phyloP scores from a whole-genome alignment of 148 eudicot genomes.

The Rhododendron vialii region DNA sequence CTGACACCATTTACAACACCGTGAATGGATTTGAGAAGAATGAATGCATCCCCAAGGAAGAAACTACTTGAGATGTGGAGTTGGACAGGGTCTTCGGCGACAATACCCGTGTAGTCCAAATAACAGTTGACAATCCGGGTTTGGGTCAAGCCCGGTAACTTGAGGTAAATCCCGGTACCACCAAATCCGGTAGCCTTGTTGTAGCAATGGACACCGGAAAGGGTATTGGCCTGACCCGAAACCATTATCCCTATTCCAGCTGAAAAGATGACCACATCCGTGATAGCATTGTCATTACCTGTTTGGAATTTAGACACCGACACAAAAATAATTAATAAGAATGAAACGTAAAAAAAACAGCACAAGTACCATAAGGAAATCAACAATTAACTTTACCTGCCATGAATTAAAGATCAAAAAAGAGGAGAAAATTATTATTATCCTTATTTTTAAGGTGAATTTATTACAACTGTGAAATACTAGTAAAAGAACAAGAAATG shows the following conservation, averaged over 20 bases:
- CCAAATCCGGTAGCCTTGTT: conserved; percentile 84
- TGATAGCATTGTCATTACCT: conserved; percentile 79
- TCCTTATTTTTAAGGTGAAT: neutral
- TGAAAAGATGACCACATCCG: conserved; percentile 74
- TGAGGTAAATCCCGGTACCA: conserved; percentile 71
- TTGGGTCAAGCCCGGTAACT: conserved; percentile 66
- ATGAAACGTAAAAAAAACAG: neutral
- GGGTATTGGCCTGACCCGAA: conserved; percentile 65
- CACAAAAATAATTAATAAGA: no score
- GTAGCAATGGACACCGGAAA: conserved; percentile 86
- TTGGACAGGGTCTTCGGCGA: conserved; percentile 86
- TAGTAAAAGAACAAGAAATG: no score
- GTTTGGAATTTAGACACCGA: neutral
- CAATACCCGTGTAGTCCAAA: conserved; percentile 75
- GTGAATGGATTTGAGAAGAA: conserved; percentile 54
- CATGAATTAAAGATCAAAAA: neutral
- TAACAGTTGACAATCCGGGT: conserved; percentile 79
- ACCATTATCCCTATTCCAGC: conserved; percentile 62
- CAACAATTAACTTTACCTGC: neutral
- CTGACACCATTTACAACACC: conserved; percentile 56
- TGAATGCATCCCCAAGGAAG: conserved; percentile 70
- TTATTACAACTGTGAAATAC: neutral
- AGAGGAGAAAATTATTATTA: neutral
- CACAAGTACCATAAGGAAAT: neutral
- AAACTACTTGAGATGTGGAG: conserved; percentile 55